These are phyloP conservation scores for Erodium chrysanthum DNA, from an alignment of 441 rosid genomes.

Conservation along the genomic window DNA sequence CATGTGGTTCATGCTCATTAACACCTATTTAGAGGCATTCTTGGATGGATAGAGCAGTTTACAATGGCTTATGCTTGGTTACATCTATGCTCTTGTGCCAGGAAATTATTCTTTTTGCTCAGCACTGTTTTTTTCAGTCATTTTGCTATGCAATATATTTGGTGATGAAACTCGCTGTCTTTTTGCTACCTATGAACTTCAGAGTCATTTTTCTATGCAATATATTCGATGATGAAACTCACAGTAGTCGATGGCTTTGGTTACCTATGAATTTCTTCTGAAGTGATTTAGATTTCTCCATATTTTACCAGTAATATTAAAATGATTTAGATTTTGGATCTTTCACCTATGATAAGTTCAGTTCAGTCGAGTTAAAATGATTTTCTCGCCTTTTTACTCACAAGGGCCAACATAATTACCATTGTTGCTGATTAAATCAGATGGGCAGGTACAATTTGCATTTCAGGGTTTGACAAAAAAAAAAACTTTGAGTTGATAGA, in stretches of 20 bases:
- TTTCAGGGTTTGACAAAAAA: neutral
- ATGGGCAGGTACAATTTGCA: conserved; percentile 65
- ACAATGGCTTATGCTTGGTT: no score
- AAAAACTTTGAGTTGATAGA: neutral
- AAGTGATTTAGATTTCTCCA: neutral
- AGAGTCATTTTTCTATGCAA: neutral
- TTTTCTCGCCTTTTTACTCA: conserved; percentile 8
- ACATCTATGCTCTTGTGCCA: no score
- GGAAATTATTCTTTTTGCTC: no score
- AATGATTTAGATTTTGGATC: neutral
- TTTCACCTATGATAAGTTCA: neutral
- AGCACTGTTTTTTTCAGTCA: no score
- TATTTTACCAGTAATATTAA: neutral
- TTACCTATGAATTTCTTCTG: neutral
- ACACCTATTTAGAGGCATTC: no score
- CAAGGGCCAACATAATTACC: conserved; percentile 79
- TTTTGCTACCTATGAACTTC: neutral
- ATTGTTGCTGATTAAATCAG: conserved; percentile 87
- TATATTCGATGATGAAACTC: neutral
- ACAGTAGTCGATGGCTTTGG: neutral
- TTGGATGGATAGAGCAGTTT: no score
- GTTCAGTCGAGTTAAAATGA: conserved; percentile 6
- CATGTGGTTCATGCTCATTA: no score
- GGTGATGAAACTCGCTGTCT: neutral
- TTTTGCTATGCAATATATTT: neutral